Evolutionary conservation across 2,329 filamentous ascomycete species (phyloP), one percentile per base, ranked within the genome.

Genomic region (Verticillium alfalfae): DNA sequence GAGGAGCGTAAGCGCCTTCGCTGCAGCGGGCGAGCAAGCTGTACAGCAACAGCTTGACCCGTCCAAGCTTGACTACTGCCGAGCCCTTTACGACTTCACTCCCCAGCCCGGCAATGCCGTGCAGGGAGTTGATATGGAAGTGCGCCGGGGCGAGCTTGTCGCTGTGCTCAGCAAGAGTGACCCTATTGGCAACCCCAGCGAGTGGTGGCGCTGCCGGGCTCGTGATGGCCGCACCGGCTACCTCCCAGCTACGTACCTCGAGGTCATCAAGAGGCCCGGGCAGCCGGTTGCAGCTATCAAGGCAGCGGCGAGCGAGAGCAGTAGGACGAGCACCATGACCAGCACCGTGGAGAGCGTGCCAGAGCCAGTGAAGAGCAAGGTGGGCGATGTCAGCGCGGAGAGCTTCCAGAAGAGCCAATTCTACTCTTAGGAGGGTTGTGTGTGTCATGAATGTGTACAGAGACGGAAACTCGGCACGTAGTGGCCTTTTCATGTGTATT

Each of bases 201-300:
- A 99, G 72, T 99, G 95, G 95, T 99, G 95, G 95, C 88, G 90
- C 67, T 99, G 96, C 76, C 86, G 95, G 61, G 90, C 94, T 15
- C 85, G 95, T 64, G 93, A 98, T 72, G 93, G 93, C 56, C 85
- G 92, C 34, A 88, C 97, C 69, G 95, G 95, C 8, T 99, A 98
- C 72, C 83, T 99, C 6, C 95, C 96, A 2, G 88, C 89, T 1
- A 93, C 93, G 1, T 99, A 97, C 71, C 84, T 99, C 34, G 92
- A 97, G 76, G 84, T 95, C 57, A 79, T 86, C 34, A 81, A 82
- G 69, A 78, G 82, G 58, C 81, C 85, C 0, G 79, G 79, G 26
- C 78, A 79, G 34, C 74, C 78, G 7, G 71, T 83, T 12, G 82
- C 83, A 65, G 79, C 81, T 57, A 84, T 86, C 70, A 82, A 83